Conservation (phyloP, 768 basidiomycete genomes). For the Russula lepida region DNA sequence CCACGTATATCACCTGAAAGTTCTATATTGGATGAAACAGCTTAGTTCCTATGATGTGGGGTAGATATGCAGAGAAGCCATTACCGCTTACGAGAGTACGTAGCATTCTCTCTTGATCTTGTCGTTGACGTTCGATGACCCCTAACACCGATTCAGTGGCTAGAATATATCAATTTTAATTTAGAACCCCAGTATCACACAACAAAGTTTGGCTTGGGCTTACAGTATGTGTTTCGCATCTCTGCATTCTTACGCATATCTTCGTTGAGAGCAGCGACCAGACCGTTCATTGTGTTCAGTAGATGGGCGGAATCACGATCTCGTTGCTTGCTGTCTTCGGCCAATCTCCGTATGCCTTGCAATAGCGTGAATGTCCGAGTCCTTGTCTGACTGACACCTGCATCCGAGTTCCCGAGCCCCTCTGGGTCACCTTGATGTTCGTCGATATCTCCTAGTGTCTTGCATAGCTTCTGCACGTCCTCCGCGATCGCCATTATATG, state of each 20-base stretch:
- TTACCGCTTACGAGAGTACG: slow-evolving; percentile 56
- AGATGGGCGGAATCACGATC: slow-evolving; percentile 28
- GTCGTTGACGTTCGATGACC: slow-evolving; percentile 59
- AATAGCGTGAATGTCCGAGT: slow-evolving; percentile 26
- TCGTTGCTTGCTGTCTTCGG: slow-evolving; percentile 29
- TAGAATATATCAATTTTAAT: slow-evolving; percentile 19
- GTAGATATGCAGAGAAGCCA: slow-evolving; percentile 8
- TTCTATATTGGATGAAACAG: slow-evolving; percentile 37
- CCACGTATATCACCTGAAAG: slow-evolving; percentile 79
- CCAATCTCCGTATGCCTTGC: slow-evolving; percentile 29
- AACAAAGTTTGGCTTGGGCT: slow-evolving; percentile 17
- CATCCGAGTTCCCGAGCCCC: slow-evolving; percentile 12
- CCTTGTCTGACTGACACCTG: slow-evolving; percentile 14
- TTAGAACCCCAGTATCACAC: slow-evolving; percentile 6
- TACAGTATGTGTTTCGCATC: slow-evolving; percentile 34
- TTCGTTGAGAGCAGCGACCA: slow-evolving; percentile 35
- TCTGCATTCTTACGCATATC: slow-evolving; percentile 34
- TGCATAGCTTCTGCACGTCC: slow-evolving; percentile 52
- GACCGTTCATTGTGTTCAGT: slow-evolving; percentile 30
- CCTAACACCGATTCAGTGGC: slow-evolving; percentile 51
- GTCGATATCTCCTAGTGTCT: slow-evolving; percentile 36
- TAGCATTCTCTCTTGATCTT: slow-evolving; percentile 65
- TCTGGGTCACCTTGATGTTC: slow-evolving; percentile 20
- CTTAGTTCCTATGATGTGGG: background rate
- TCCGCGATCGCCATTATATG: slow-evolving; percentile 58